Conservation (phyloP, 2,329 filamentous ascomycete species). For the Cyclaneusma minus region DNA sequence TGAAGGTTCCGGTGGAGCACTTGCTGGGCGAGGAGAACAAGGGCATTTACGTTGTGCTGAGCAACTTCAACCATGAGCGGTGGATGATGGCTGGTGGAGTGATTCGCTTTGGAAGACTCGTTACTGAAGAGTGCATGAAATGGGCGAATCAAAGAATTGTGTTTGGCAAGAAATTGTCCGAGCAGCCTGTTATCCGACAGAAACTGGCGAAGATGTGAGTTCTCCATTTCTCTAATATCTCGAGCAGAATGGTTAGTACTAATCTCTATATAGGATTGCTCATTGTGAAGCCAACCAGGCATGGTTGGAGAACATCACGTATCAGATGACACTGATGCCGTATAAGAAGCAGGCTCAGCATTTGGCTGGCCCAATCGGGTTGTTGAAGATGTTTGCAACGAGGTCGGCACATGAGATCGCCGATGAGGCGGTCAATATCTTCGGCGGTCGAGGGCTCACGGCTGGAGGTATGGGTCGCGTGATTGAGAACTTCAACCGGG, state of each 20-base stretch:
- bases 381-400: conserved; percentile 68
- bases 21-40: conserved; percentile 72
- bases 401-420: conserved; percentile 69
- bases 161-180: conserved; percentile 67
- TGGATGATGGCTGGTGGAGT: conserved; percentile 60
- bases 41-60: conserved; percentile 60
- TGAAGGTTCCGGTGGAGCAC: conserved; percentile 68
- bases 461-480: conserved; percentile 70
- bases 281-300: conserved; percentile 69
- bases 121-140: conserved; percentile 74
- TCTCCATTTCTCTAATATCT: not conserved
- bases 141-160: conserved; percentile 80
- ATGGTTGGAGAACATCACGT: conserved; percentile 72
- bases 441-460: conserved; percentile 67
- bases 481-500: conserved; percentile 73
- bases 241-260: not conserved
- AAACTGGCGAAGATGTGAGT: conserved; percentile 43
- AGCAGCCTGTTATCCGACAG: conserved; percentile 68
- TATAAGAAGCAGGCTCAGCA: conserved; percentile 62
- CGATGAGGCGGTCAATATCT: conserved; percentile 73
- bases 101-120: conserved; percentile 46
- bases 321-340: conserved; percentile 77
- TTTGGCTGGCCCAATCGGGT: conserved; percentile 65
- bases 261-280: too few relatives aligned
- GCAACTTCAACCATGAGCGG: conserved; percentile 81